Evolutionary conservation across 108 stramenopile genomes (phyloP).

Genomic region (Aureococcus anophagefferens): DNA sequence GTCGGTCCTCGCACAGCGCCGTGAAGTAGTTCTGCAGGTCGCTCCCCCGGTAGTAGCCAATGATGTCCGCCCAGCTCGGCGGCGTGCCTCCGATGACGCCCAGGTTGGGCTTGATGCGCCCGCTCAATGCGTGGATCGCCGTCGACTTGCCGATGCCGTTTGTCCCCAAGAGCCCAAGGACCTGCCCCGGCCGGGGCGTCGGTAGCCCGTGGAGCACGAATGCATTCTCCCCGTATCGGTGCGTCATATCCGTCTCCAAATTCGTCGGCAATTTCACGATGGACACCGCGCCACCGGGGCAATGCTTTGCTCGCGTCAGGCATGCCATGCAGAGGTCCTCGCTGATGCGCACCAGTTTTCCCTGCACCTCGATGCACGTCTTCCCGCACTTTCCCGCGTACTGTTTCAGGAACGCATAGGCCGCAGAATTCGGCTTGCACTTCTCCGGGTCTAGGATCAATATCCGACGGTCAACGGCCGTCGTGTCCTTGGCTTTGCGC

Average conservation of each 20-base stretch:
- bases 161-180: slow-evolving; percentile 92
- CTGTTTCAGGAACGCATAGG: slow-evolving; percentile 7
- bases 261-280: slow-evolving; percentile 98
- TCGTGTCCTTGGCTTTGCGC: no score
- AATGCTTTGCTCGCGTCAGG: slow-evolving; percentile 35
- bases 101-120: slow-evolving; percentile 96
- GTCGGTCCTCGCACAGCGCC: slow-evolving; percentile 86
- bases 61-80: slow-evolving; percentile 96
- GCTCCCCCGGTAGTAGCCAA: slow-evolving; percentile 88
- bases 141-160: slow-evolving; percentile 97
- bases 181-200: slow-evolving; percentile 92
- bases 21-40: slow-evolving; percentile 99
- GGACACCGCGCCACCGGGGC: slow-evolving; percentile 92
- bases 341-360: slow-evolving; percentile 33
- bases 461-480: not conserved
- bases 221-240: slow-evolving; percentile 96
- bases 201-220: slow-evolving; percentile 98
- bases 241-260: slow-evolving; percentile 84
- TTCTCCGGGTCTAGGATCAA: slow-evolving; percentile 6
- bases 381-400: slow-evolving; percentile 26
- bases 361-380: slow-evolving; percentile 29
- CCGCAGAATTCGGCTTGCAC: slow-evolving; percentile 12
- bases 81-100: slow-evolving; percentile 54
- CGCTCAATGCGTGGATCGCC: slow-evolving; percentile 90
- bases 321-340: slow-evolving; percentile 22